These are phyloP conservation scores for Emergomyces orientalis DNA, from an alignment of 2,329 filamentous ascomycete species.

Conservation along the genomic window DNA sequence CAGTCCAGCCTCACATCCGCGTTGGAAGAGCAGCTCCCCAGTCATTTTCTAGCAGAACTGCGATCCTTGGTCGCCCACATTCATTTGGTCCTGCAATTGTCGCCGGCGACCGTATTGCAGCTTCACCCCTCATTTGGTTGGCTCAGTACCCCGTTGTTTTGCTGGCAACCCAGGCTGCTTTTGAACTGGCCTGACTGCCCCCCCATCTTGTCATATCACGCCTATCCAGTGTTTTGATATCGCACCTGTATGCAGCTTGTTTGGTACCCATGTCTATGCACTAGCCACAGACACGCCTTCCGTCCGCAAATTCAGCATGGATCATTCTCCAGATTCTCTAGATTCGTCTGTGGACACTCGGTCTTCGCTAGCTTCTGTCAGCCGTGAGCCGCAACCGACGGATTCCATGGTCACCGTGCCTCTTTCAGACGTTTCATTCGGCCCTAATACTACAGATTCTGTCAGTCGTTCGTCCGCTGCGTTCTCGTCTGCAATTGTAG, in stretches of 20 bases:
- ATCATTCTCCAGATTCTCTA: not conserved
- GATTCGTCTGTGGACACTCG: slow-evolving; percentile 12
- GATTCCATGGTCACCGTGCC: slow-evolving; percentile 73
- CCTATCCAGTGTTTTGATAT: not conserved
- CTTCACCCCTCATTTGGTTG: not conserved
- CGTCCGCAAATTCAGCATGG: not conserved
- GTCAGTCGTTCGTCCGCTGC: slow-evolving; percentile 34
- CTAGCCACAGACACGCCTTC: not conserved
- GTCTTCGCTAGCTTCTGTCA: slow-evolving; percentile 18
- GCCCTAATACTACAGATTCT: slow-evolving; percentile 36
- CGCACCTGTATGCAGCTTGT: not conserved
- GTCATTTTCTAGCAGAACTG: not conserved
- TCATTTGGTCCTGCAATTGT: slow-evolving; percentile 7
- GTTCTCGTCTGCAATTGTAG: slow-evolving; percentile 25
- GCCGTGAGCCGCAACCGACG: slow-evolving; percentile 28
- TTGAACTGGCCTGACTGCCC: not conserved
- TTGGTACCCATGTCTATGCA: not conserved
- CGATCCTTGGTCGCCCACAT: slow-evolving; percentile 1
- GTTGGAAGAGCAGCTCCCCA: not conserved
- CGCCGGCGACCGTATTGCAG: slow-evolving; percentile 3
- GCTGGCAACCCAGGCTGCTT: not conserved
- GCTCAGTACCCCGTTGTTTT: not conserved
- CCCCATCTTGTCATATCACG: not conserved
- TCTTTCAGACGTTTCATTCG: slow-evolving; percentile 55
- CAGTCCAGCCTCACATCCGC: not conserved